Evolutionary conservation across 148 eudicot species (phyloP).

Genomic region (Rhododendron mucronatum): DNA sequence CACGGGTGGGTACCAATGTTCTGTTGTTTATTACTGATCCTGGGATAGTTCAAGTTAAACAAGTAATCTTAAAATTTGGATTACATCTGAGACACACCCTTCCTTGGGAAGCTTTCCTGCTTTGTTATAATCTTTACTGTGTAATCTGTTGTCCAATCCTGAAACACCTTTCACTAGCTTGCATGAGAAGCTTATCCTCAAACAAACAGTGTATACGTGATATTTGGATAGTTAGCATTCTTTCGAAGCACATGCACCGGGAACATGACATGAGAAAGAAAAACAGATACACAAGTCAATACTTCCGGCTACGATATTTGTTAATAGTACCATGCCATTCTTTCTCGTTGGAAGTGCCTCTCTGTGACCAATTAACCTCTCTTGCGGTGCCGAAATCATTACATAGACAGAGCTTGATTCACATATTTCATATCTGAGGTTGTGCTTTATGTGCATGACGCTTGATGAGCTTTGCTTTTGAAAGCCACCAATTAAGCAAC

Average conservation of each 20-base stretch:
- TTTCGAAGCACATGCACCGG: constrained; percentile 30
- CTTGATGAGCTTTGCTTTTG: background rate
- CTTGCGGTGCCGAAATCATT: constrained; percentile 10
- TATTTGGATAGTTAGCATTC: background rate
- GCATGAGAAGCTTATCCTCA: background rate
- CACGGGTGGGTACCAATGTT: constrained; percentile 4
- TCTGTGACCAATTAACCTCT: background rate
- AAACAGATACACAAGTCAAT: background rate
- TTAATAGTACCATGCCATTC: background rate
- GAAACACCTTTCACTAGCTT: background rate
- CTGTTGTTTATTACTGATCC: background rate
- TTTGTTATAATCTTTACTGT: background rate
- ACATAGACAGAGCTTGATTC: background rate
- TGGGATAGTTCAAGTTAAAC: too few species aligned
- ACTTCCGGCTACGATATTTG: background rate
- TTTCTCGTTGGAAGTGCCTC: background rate
- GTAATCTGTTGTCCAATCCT: background rate
- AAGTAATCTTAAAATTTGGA: too few species aligned
- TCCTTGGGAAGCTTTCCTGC: background rate
- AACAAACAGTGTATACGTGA: background rate
- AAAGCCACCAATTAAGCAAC: background rate
- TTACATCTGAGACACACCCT: too few species aligned
- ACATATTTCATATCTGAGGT: background rate
- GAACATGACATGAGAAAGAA: background rate
- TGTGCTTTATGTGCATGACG: background rate